Evolutionary conservation across 192 early-diverging fungal species (phyloP), one percentile per base, ranked within the genome.

Genomic region (Phycomyces nitens): DNA sequence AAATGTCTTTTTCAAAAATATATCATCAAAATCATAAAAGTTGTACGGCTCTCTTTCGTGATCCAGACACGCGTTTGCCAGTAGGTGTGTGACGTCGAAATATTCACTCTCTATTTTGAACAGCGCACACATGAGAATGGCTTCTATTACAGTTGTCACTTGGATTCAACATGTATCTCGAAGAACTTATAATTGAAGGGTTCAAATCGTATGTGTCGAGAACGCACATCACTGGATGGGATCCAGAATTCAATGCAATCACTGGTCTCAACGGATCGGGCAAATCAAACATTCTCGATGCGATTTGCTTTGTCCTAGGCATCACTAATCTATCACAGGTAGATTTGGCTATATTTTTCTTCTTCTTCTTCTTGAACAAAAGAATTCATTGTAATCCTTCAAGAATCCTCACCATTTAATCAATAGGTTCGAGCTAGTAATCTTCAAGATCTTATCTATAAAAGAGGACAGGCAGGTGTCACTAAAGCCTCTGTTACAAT

Each of bases 131-230:
- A 7, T 34, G 29, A 34, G 29, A 34, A 34, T 34, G 7, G 29
- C 7, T 7, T 34, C 7, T 34, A 2, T 5, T 7, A 34, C 29
- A 34, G 7, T 34, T 34, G 29, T 5, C 2, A 34, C 29, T 34
- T 34, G 29, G 29, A 34, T 7, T 7, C 7, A 7, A 24, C 39
- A 95, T 95, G 97, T 81, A 87, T 66, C 86, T 99, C 51, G 91
- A 97, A 74, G 95, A 99, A 70, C 76, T 99, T 21, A 91, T 98
- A 65, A 84, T 99, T 58, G 97, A 99, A 57, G 97, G 97, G 23
- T 99, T 99, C 84, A 99, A 99, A 72, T 97, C 94, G 1, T 99
- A 99, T 76, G 94, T 94, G 1, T 86, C 90, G 23, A 86, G 96
- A 34, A 96, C 95, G 6, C 90, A 94, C 60, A 97, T 99, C 64